Base-by-base conservation (phyloP, 768 basidiomycete species). In the Cystobasidium onofrii region DNA sequence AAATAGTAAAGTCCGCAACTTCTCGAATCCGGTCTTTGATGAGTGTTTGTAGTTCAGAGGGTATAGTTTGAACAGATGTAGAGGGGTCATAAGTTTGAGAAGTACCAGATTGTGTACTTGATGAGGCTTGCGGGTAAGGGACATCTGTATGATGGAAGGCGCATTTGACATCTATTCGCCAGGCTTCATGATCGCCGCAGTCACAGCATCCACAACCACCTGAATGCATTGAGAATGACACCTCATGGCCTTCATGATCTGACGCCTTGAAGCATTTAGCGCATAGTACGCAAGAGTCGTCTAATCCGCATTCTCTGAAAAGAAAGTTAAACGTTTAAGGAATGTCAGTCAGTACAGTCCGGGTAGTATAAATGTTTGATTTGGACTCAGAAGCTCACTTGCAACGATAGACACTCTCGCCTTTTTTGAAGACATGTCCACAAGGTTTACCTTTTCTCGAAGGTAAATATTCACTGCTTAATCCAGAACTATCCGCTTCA, bases 361-460 rank as follows among this genome's bases (percentile, higher is more conserved):
- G 36, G 55, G 36, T 55, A 43, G 27, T 31, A 50, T 44, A 57
- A 50, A 29, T n/a, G 25, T 13, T 50, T 1, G 23, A 52, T 23
- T 9, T 13, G 75, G 34, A 17, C 31, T 39, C 23, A 41, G 34
- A 13, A 33, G 84, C 91, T 83, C 79, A 92, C 92, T 91, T 91
- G 89, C 92, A 95, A 63, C 92, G 85, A 81, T 93, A 95, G 77
- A 92, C 92, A 77, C 88, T 88, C 81, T 96, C 92, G 25, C 92
- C 92, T 77, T 90, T 90, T 81, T 87, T 88, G 82, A 95, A 91
- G 50, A 93, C 90, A 79, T 90, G 86, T 1, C 88, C 89, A 79
- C 92, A 95, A 0, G 88, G 86, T 75, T 87, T 84, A 10, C 89
- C 90, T 31, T 44, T 70, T n/a, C 75, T 55, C 34, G 69, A 34